Conservation (phyloP, 1,139 yeast genomes). For the Taiozyma sp. region DNA sequence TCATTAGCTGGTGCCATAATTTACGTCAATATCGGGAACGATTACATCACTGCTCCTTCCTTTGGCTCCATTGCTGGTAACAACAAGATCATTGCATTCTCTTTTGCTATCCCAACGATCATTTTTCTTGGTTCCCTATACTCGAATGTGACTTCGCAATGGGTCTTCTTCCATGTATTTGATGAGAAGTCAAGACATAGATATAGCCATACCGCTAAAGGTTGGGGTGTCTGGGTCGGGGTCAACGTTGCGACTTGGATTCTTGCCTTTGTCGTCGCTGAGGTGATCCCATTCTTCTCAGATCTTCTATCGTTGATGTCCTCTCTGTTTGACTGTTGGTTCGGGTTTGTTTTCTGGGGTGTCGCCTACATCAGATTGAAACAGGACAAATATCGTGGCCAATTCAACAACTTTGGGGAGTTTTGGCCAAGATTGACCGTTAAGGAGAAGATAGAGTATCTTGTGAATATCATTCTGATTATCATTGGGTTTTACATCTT, state of each 20-base stretch:
- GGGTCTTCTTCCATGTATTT: constrained; percentile 43
- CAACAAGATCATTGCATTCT: constrained; percentile 49
- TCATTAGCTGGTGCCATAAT: constrained; percentile 50
- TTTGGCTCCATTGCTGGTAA: constrained; percentile 44
- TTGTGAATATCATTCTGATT: constrained; percentile 35
- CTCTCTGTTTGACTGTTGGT: constrained; percentile 62
- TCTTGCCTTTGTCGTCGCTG: constrained; percentile 52
- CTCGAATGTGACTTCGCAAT: constrained; percentile 48
- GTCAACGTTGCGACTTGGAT: constrained; percentile 42
- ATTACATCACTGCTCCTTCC: constrained; percentile 53
- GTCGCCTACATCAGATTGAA: constrained; percentile 46
- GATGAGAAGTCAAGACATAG: constrained; percentile 38
- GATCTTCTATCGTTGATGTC: constrained; percentile 55
- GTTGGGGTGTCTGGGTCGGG: constrained; percentile 49
- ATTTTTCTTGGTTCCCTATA: constrained; percentile 52
- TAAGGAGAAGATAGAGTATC: constrained; percentile 32
- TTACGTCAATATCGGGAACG: constrained; percentile 52
- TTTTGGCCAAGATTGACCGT: constrained; percentile 25
- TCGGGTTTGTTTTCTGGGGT: constrained; percentile 65
- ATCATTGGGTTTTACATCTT: constrained; percentile 44
- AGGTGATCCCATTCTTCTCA: constrained; percentile 58
- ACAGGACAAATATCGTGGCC: constrained; percentile 25
- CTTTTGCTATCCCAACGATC: constrained; percentile 58
- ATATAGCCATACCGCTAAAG: constrained; percentile 41
- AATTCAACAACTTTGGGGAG: constrained; percentile 23